phyloP scores from a whole-genome alignment of 106 monocot genomes.

The Vanilla planifolia region DNA sequence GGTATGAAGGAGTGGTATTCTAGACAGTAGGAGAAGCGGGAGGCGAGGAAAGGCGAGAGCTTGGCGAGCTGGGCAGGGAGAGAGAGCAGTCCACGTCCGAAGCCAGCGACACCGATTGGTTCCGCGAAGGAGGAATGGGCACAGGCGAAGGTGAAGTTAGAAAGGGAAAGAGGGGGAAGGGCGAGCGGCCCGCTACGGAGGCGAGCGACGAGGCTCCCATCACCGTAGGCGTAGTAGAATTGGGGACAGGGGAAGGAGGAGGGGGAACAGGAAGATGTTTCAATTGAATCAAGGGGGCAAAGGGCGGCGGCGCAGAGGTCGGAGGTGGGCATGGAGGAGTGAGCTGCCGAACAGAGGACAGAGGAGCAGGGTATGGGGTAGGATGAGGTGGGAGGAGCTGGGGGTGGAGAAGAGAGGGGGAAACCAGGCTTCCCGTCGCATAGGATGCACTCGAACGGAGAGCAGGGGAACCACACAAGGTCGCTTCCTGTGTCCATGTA shows the following conservation, averaged over 20 bases:
- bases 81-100: conserved; percentile 78
- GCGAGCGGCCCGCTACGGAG: conserved; percentile 57
- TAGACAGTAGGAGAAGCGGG: conserved; percentile 82
- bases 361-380: conserved; percentile 34
- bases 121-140: conserved; percentile 72
- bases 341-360: conserved; percentile 55
- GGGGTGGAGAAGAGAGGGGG: conserved; percentile 8
- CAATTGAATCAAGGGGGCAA: conserved; percentile 68
- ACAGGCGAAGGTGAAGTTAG: conserved; percentile 73
- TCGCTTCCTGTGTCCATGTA: conserved; percentile 99
- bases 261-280: conserved; percentile 49
- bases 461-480: conserved; percentile 96
- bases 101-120: conserved; percentile 87
- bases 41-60: conserved; percentile 47
- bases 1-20: conserved; percentile 53
- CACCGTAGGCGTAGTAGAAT: conserved; percentile 97
- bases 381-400: conserved; percentile 23
- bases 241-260: conserved; percentile 50
- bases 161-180: conserved; percentile 19
- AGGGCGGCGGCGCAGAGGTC: conserved; percentile 80
- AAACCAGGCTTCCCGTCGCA: conserved; percentile 50
- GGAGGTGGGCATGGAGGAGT: conserved; percentile 49
- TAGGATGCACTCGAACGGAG: conserved; percentile 88
- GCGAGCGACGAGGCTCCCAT: conserved; percentile 69
- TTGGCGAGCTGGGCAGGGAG: conserved; percentile 69